phyloP scores from a whole-genome alignment of 2,329 filamentous ascomycete species.

The Epichloe uncinata region DNA sequence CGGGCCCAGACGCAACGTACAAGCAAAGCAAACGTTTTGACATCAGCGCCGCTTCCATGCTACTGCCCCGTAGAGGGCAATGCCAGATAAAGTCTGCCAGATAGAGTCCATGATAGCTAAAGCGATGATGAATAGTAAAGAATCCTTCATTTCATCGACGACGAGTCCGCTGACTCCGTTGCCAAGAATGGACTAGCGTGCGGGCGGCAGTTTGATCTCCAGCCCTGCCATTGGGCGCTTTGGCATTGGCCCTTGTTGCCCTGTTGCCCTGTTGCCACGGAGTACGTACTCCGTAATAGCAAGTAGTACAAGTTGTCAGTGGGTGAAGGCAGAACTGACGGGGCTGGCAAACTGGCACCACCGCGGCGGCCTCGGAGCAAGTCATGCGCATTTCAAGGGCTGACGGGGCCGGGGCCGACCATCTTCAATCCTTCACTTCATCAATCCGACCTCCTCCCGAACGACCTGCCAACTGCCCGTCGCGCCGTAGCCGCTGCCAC shows the following conservation, averaged over 20 bases:
- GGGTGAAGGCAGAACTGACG: too few species aligned
- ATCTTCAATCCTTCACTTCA: slow-evolving; percentile 1
- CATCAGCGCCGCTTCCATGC: too few species aligned
- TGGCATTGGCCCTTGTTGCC: background rate
- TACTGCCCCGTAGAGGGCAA: too few species aligned
- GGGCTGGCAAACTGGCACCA: too few species aligned
- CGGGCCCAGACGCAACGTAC: background rate
- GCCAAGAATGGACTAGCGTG: slow-evolving; percentile 3
- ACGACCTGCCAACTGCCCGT: background rate
- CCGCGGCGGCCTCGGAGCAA: background rate
- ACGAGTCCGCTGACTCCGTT: background rate
- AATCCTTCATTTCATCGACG: too few species aligned
- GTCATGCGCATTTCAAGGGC: background rate
- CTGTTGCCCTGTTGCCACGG: too few species aligned
- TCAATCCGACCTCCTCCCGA: background rate
- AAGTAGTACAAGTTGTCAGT: too few species aligned
- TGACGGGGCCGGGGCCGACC: background rate
- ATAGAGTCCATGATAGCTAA: too few species aligned
- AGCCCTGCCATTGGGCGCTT: background rate
- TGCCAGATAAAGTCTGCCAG: too few species aligned
- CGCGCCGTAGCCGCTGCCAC: background rate
- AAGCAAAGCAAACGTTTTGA: too few species aligned
- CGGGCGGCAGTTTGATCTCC: background rate
- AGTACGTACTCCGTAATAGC: too few species aligned
- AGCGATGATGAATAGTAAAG: background rate